A percentile compares a stretch with the other conserved stretches of the same genome.
phyloP scores from a whole-genome alignment of 257 asterid species.

The Petrea volubilis region DNA sequence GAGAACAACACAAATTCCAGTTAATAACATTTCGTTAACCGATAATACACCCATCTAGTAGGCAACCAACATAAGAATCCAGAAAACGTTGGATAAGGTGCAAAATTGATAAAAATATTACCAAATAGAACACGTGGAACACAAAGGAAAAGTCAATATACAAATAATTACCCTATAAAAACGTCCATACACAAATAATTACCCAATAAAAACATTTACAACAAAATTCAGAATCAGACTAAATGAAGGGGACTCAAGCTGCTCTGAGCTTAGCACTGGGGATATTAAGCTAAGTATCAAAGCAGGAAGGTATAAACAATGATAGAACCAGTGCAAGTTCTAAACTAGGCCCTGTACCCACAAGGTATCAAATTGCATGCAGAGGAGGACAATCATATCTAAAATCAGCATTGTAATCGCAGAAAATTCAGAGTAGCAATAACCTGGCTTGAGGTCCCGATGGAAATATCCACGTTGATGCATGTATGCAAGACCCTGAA shows the following conservation, averaged over 20 bases:
- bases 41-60: not conserved
- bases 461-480: slow-evolving; percentile 93
- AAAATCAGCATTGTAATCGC: not conserved
- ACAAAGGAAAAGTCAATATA: not conserved
- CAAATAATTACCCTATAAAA: not conserved
- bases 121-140: not conserved
- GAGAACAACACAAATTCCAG: not conserved
- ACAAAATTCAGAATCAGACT: not conserved
- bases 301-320: not conserved
- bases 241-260: not conserved
- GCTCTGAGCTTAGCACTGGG: not conserved
- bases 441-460: slow-evolving; percentile 99
- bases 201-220: not conserved
- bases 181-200: too few relatives aligned
- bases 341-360: not conserved
- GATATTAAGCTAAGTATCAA: not conserved
- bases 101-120: not conserved
- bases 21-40: not conserved
- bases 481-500: slow-evolving; percentile 86
- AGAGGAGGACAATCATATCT: slow-evolving; percentile 9
- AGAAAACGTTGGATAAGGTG: not conserved
- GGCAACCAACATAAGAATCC: not conserved
- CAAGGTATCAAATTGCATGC: not conserved
- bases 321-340: not conserved
- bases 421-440: slow-evolving; percentile 7